phyloP scores from a whole-genome alignment of 2,329 filamentous ascomycete genomes.

The Xylariaceae sp. region DNA sequence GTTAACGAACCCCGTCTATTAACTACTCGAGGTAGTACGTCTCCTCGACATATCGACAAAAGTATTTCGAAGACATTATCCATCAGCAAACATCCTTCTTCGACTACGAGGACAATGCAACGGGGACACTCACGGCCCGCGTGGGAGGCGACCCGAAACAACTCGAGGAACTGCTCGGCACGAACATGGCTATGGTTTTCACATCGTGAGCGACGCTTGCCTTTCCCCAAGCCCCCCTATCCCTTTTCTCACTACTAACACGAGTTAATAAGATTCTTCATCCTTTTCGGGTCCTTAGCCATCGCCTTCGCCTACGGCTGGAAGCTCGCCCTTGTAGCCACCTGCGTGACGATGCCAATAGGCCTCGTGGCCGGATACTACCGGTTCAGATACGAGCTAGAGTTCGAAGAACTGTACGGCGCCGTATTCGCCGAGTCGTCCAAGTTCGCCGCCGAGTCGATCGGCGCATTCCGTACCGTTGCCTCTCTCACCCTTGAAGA shows the following conservation, averaged over 20 bases:
- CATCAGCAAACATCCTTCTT: slow-evolving; percentile 63
- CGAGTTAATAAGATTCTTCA: slow-evolving; percentile 51
- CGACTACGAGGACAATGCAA: slow-evolving; percentile 61
- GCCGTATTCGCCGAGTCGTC: slow-evolving; percentile 72
- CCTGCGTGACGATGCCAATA: slow-evolving; percentile 62
- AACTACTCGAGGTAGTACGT: slow-evolving; percentile 39
- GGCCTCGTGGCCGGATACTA: slow-evolving; percentile 52
- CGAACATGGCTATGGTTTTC: slow-evolving; percentile 64
- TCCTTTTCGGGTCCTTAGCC: slow-evolving; percentile 63
- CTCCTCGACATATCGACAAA: slow-evolving; percentile 57
- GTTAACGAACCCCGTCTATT: neutral
- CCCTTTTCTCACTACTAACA: slow-evolving; percentile 5
- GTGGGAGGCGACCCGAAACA: slow-evolving; percentile 60
- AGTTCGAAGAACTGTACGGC: slow-evolving; percentile 70
- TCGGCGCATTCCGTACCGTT: slow-evolving; percentile 74
- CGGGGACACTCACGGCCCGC: slow-evolving; percentile 61
- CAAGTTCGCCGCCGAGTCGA: slow-evolving; percentile 74
- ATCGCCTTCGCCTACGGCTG: slow-evolving; percentile 75
- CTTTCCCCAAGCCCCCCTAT: neutral
- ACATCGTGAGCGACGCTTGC: slow-evolving; percentile 46
- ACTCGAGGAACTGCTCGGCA: slow-evolving; percentile 63
- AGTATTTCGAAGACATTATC: slow-evolving; percentile 64
- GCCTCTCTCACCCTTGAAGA: slow-evolving; percentile 70
- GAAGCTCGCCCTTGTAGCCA: slow-evolving; percentile 72
- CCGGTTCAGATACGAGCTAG: slow-evolving; percentile 60